Conservation (phyloP, 2,329 filamentous ascomycete species). For the Colletotrichum limetticola region DNA sequence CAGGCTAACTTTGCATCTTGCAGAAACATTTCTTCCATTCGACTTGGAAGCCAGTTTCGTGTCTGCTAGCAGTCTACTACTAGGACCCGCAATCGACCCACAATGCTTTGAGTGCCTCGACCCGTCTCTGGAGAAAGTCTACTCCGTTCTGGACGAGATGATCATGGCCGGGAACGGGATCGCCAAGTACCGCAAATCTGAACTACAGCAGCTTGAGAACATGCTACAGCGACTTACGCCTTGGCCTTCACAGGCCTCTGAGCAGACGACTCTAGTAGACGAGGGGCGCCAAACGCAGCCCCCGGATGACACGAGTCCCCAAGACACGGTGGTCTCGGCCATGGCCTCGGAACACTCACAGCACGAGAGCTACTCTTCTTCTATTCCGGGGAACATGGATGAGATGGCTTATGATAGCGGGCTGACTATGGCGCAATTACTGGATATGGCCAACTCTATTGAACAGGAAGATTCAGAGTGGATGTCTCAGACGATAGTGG, state of each 20-base stretch:
- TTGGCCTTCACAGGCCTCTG: background rate
- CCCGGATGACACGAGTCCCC: background rate
- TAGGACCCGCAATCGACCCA: slow-evolving; percentile 49
- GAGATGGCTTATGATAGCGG: slow-evolving; percentile 45
- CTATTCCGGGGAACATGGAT: slow-evolving; percentile 34
- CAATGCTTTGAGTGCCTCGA: slow-evolving; percentile 47
- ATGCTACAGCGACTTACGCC: slow-evolving; percentile 46
- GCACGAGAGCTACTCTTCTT: slow-evolving; percentile 31
- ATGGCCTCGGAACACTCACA: slow-evolving; percentile 9
- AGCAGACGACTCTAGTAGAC: slow-evolving; percentile 3
- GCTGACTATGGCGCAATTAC: slow-evolving; percentile 56
- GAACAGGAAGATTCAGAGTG: slow-evolving; percentile 56
- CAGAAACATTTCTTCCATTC: slow-evolving; percentile 60
- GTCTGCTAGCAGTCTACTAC: slow-evolving; percentile 53
- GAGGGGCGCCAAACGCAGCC: background rate
- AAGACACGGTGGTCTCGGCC: slow-evolving; percentile 5
- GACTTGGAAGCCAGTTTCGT: slow-evolving; percentile 57
- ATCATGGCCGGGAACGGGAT: slow-evolving; percentile 56
- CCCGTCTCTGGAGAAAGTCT: slow-evolving; percentile 53
- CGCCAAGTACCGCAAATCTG: slow-evolving; percentile 54
- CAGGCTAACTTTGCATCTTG: background rate
- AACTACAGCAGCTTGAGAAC: slow-evolving; percentile 56
- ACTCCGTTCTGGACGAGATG: slow-evolving; percentile 58
- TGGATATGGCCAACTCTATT: slow-evolving; percentile 60
- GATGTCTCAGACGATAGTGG: slow-evolving; percentile 57